These are phyloP conservation scores for Chaetomium globosum DNA, from an alignment of 2,329 filamentous ascomycete genomes.

Conservation along the genomic window DNA sequence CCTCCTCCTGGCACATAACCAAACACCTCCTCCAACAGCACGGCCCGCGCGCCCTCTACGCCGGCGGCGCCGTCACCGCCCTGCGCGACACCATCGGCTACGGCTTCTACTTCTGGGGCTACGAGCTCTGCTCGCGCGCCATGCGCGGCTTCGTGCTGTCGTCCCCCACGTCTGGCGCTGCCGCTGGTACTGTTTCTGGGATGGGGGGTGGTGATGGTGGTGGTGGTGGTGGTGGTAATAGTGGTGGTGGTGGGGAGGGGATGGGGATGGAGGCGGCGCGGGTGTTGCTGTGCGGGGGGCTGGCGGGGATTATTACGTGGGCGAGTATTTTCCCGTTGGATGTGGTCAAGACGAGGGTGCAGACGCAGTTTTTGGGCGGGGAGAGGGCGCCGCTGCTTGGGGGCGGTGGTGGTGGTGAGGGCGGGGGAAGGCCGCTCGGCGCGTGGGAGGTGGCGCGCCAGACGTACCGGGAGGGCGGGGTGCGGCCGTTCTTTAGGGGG, in stretches of 20 bases:
- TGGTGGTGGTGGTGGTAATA: neutral
- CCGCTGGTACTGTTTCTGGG: too few species aligned
- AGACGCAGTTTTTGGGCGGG: conserved; percentile 61
- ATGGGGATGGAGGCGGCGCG: conserved; percentile 61
- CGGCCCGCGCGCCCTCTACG: conserved; percentile 73
- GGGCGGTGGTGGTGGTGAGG: conserved; percentile 22
- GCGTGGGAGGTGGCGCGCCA: conserved; percentile 66
- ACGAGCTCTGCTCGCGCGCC: conserved; percentile 70
- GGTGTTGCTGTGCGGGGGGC: conserved; percentile 78
- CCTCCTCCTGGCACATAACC: conserved; percentile 62
- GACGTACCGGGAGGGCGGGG: conserved; percentile 66
- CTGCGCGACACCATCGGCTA: conserved; percentile 88
- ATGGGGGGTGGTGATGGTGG: neutral
- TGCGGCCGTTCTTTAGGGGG: conserved; percentile 69
- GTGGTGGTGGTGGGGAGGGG: neutral
- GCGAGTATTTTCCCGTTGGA: conserved; percentile 88
- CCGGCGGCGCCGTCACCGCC: conserved; percentile 79
- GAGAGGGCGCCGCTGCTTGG: conserved; percentile 42
- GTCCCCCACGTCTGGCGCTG: too few species aligned
- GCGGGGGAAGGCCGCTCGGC: conserved; percentile 44
- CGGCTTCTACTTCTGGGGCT: conserved; percentile 96
- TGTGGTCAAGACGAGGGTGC: conserved; percentile 89
- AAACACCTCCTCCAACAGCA: conserved; percentile 59
- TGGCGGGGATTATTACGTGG: conserved; percentile 89
- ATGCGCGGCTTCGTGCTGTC: neutral